Base-by-base conservation (phyloP, 805 yeast genomes). In the Candida orba region DNA sequence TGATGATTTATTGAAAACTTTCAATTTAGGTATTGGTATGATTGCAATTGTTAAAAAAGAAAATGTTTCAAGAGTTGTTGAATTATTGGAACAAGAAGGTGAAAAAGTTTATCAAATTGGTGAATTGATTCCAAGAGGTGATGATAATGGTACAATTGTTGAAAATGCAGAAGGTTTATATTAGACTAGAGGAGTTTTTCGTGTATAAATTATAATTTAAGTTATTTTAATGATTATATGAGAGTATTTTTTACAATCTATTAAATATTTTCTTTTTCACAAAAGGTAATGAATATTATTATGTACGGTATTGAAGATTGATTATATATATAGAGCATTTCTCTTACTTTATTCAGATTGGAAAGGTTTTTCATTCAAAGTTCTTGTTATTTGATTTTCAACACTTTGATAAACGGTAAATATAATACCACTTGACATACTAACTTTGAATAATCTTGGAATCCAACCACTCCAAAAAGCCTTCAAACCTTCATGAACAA, bases 11-110 rank as follows among this genome's bases (percentile, higher is more conserved):
- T 69, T 87, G 56, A 91, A 88, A 72, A 95, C 99, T 10, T 78
- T 93, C 63, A 93, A 93, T 66, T 74, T 91, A 74, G 99, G 99
- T 69, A 75, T 93, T 56, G 99, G 99, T 57, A 91, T 91, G 98
- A 89, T 88, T 34, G 77, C 84, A 33, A 84, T 91, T 55, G 96
- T 87, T 25, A 81, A 78, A 62, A 64, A 69, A 40, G 81, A 73
- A 50, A 78, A 85, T 41, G 96, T 77, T 20, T 76, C 69, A 1
- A 67, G 68, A 51, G 81, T 80, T 18, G 68, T 69, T 36, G 59
- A 66, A 40, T 65, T 76, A 49, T 71, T 91, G 46, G 66, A 70
- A 52, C 68, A 69, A 42, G 81, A 79, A 34, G 86, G 89, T 36
- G 96, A 93, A 69, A 75, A 69, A 6, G 93, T 89, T 4, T 81